A percentile compares a stretch with the other conserved stretches of the same genome.
Conservation (phyloP, 2,329 filamentous ascomycete genomes). For the Pseudopithomyces maydicus region DNA sequence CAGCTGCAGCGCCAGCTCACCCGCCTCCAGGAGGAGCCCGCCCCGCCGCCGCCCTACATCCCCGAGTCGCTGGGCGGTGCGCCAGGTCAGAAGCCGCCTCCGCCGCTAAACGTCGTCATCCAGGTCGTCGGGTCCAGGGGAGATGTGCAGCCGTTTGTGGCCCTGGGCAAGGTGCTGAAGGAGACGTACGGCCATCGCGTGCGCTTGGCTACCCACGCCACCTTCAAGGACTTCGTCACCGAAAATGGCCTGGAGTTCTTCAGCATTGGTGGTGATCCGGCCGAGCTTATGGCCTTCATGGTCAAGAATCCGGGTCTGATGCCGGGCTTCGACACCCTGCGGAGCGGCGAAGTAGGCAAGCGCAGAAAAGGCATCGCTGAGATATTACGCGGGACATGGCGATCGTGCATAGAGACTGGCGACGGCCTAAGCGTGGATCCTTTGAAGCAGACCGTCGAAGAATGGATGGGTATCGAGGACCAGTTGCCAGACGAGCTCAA, state of each 20-base stretch:
- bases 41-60: conserved; percentile 71
- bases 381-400: conserved; percentile 85
- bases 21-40: conserved; percentile 54
- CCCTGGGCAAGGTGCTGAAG: conserved; percentile 55
- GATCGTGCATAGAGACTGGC: conserved; percentile 80
- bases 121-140: conserved; percentile 56
- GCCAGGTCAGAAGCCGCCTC: conserved; percentile 60
- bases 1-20: conserved; percentile 45
- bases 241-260: conserved; percentile 58
- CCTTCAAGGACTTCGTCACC: conserved; percentile 55
- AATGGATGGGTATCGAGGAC: conserved; percentile 49
- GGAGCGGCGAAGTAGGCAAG: conserved; percentile 76
- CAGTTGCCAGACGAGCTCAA: conserved; percentile 44
- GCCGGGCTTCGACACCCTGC: conserved; percentile 78
- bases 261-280: conserved; percentile 57
- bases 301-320: conserved; percentile 86
- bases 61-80: conserved; percentile 72
- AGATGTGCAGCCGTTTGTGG: conserved; percentile 58
- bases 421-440: conserved; percentile 63
- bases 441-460: conserved; percentile 59
- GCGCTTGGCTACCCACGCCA: conserved; percentile 54
- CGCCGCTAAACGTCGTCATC: conserved; percentile 55
- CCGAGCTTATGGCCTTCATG: conserved; percentile 74
- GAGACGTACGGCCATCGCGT: conserved; percentile 55
- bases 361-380: conserved; percentile 75